phyloP scores from a whole-genome alignment of 2,329 filamentous ascomycete genomes.

The Macrophomina phaseolina region DNA sequence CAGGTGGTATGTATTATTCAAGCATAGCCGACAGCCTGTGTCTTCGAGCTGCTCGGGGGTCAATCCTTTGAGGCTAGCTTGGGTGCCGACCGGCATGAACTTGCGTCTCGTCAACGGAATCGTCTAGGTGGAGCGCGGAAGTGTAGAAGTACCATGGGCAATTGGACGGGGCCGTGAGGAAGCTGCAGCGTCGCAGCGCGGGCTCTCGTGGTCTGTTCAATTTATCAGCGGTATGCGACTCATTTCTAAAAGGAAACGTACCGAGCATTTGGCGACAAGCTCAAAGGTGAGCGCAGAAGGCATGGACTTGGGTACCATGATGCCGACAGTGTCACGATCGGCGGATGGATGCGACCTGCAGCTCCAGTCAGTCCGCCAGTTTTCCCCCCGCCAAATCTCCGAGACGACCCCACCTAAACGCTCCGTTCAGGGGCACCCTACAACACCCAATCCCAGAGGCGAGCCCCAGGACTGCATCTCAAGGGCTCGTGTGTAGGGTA shows the following conservation, averaged over 20 bases:
- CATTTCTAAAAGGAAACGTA: conserved; percentile 28
- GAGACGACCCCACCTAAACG: not conserved
- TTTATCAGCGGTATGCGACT: conserved; percentile 24
- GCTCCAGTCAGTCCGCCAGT: not conserved
- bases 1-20: conserved; percentile 98
- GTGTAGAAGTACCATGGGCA: conserved; percentile 64
- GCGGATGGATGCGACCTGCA: not conserved
- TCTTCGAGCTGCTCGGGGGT: conserved; percentile 91
- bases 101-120: not conserved
- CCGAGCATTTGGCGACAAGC: conserved; percentile 47
- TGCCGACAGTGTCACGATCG: conserved; percentile 10
- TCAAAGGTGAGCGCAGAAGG: conserved; percentile 46
- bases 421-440: not conserved
- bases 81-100: conserved; percentile 98
- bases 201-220: conserved; percentile 82
- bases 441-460: not conserved
- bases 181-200: conserved; percentile 86
- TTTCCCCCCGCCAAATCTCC: conserved; percentile 1
- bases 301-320: conserved; percentile 42
- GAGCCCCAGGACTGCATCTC: too few relatives aligned
- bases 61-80: conserved; percentile 91
- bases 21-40: conserved; percentile 84
- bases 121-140: conserved; percentile 60
- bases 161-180: conserved; percentile 75
- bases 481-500: too few relatives aligned